phyloP scores from a whole-genome alignment of 768 basidiomycete species.

The Plicaturopsis crispa region DNA sequence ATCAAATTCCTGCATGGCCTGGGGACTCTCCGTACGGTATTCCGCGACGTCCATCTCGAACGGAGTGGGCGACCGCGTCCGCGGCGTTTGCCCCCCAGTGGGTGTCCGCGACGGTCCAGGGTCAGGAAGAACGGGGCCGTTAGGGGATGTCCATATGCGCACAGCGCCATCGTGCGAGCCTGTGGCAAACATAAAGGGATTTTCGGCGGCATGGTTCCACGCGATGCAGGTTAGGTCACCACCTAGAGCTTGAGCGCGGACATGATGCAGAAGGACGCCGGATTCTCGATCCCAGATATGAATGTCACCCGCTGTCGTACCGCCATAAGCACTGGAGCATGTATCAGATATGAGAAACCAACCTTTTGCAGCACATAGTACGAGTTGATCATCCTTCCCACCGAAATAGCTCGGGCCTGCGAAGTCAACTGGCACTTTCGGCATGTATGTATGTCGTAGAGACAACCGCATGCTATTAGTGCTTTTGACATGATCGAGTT shows the following conservation, averaged over 20 bases:
- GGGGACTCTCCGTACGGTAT: not conserved
- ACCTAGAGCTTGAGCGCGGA: conserved; percentile 53
- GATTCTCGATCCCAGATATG: conserved; percentile 86
- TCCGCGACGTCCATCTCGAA: conserved; percentile 8
- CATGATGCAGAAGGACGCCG: conserved; percentile 60
- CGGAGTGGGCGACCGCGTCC: conserved; percentile 9
- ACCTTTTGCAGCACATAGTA: conserved; percentile 76
- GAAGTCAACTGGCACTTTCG: conserved; percentile 61
- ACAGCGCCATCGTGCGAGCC: conserved; percentile 74
- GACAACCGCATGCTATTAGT: conserved; percentile 15
- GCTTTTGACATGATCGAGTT: conserved; percentile 56
- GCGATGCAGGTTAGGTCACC: conserved; percentile 76
- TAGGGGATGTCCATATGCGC: conserved; percentile 60
- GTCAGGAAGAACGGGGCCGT: conserved; percentile 3
- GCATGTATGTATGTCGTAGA: conserved; percentile 66
- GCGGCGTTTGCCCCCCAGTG: conserved; percentile 8
- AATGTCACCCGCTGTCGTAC: conserved; percentile 59
- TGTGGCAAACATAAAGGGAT: conserved; percentile 69
- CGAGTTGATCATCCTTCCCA: conserved; percentile 70
- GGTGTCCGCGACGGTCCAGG: conserved; percentile 10
- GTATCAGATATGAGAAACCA: conserved; percentile 7
- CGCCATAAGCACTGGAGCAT: conserved; percentile 3
- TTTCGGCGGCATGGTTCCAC: conserved; percentile 63
- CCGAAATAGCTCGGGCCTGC: conserved; percentile 81
- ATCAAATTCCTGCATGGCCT: no score